A percentile compares a stretch with the other conserved stretches of the same genome.
phyloP scores from a whole-genome alignment of 139 green algal genomes.

The Chlorella ohadii region DNA sequence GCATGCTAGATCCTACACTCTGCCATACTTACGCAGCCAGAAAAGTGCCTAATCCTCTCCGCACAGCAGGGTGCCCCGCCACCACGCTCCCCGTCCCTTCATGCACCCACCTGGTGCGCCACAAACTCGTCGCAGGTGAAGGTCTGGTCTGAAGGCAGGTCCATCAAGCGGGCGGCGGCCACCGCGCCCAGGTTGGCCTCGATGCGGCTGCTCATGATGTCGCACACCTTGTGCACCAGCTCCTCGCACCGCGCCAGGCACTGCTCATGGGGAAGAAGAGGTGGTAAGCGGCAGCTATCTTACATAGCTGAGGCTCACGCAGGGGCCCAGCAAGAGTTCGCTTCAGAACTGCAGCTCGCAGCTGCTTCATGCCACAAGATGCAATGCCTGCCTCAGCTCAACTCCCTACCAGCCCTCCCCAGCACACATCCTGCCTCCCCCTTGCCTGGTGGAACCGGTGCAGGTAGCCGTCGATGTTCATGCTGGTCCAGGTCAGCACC shows the following conservation, averaged over 20 bases:
- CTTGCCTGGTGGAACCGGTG: conserved; percentile 82
- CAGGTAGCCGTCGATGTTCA: conserved; percentile 96
- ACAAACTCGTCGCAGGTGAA: conserved; percentile 94
- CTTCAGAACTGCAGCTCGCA: no score
- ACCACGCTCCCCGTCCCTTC: background rate
- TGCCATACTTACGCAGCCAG: no score
- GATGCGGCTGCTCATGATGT: conserved; percentile 88
- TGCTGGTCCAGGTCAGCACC: conserved; percentile 84
- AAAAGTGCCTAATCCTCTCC: no score
- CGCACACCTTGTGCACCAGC: conserved; percentile 87
- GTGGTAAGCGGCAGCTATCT: no score
- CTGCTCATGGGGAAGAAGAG: background rate
- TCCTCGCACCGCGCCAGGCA: conserved; percentile 80
- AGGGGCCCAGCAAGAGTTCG: no score
- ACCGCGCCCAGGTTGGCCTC: conserved; percentile 84
- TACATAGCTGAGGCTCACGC: no score
- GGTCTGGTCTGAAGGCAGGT: conserved; percentile 81
- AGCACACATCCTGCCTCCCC: no score
- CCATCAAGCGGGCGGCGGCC: conserved; percentile 72
- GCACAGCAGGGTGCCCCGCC: background rate
- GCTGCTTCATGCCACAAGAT: no score
- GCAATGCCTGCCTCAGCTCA: no score
- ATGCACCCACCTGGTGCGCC: conserved; percentile 63
- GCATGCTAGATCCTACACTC: no score
- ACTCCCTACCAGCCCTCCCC: no score